Percentiles rank a stretch among this genome's conserved stretches.
Conservation (phyloP, 1,139 yeast genomes). For the Debaryomyces psychrophilus region DNA sequence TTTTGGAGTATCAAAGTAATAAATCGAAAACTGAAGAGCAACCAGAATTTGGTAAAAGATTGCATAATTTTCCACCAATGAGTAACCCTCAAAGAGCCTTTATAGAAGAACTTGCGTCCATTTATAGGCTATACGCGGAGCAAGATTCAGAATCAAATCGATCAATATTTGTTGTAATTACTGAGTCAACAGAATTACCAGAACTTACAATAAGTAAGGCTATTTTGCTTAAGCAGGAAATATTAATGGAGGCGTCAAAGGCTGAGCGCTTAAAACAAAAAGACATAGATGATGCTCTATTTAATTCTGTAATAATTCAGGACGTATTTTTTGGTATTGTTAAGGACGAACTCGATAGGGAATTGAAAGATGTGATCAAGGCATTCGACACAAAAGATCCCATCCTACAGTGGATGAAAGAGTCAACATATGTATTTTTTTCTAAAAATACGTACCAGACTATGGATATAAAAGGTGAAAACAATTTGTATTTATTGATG, state of each 20-base stretch:
- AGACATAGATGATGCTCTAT: conserved; percentile 29
- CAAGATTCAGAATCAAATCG: conserved; percentile 82
- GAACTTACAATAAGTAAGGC: conserved; percentile 31
- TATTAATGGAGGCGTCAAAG: conserved; percentile 29
- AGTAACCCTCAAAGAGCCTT: conserved; percentile 66
- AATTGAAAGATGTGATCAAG: conserved; percentile 29
- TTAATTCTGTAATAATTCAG: conserved; percentile 57
- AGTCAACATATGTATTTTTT: conserved; percentile 47
- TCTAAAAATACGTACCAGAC: conserved; percentile 28
- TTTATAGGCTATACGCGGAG: conserved; percentile 63
- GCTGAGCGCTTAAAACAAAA: conserved; percentile 20
- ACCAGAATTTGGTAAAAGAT: conserved; percentile 17
- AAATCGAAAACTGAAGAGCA: conserved; percentile 21
- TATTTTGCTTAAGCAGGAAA: conserved; percentile 33
- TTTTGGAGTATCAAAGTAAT: conserved; percentile 31
- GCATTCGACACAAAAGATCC: conserved; percentile 23
- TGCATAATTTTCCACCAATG: conserved; percentile 76
- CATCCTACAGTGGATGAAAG: conserved; percentile 42
- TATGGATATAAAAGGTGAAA: conserved; percentile 34
- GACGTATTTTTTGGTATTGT: conserved; percentile 60
- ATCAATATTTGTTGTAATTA: conserved; percentile 62
- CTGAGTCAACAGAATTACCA: conserved; percentile 39
- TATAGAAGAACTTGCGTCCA: conserved; percentile 65
- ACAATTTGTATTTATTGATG: conserved; percentile 35
- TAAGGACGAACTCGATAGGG: conserved; percentile 43